These are phyloP conservation scores for Lentinula aciculospora DNA, from an alignment of 768 basidiomycete species.

Conservation along the genomic window DNA sequence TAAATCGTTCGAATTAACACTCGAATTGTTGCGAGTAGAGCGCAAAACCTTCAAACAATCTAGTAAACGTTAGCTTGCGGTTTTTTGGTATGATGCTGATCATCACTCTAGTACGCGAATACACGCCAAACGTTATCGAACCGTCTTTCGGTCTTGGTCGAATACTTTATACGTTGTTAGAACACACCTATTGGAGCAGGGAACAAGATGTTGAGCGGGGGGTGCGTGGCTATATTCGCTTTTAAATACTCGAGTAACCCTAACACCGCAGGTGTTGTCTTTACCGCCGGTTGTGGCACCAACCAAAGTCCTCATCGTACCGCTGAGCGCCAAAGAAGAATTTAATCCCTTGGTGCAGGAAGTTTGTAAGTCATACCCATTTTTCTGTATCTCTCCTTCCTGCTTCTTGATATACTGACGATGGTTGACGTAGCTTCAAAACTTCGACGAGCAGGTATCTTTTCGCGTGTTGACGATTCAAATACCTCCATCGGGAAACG, in stretches of 20 bases:
- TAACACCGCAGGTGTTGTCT: constrained; percentile 40
- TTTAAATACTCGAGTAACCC: constrained; percentile 45
- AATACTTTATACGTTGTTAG: constrained; percentile 89
- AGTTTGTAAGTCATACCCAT: constrained; percentile 88
- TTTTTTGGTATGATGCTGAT: constrained; percentile 20
- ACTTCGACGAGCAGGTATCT: constrained; percentile 68
- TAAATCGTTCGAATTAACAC: constrained; percentile 61
- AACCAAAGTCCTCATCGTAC: constrained; percentile 95
- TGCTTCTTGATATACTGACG: constrained; percentile 72
- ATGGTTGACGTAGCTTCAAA: constrained; percentile 57
- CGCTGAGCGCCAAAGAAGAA: constrained; percentile 63
- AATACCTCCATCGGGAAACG: constrained; percentile 82
- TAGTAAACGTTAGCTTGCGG: constrained; percentile 64
- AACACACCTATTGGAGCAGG: constrained; percentile 94
- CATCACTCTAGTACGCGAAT: constrained; percentile 73
- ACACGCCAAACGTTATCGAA: constrained; percentile 98
- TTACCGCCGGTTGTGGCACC: constrained; percentile 88
- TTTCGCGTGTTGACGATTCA: constrained; percentile 94
- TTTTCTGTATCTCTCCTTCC: constrained; percentile 81
- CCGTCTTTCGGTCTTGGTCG: constrained; percentile 98
- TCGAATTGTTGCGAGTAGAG: constrained; percentile 72
- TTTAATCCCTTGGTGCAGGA: constrained; percentile 82
- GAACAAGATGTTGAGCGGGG: constrained; percentile 88
- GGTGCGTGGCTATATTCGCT: constrained; percentile 37
- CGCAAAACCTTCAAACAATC: constrained; percentile 75